Evolutionary conservation across 2,329 filamentous ascomycete species (phyloP).

Genomic region (Pezicula radicicola): DNA sequence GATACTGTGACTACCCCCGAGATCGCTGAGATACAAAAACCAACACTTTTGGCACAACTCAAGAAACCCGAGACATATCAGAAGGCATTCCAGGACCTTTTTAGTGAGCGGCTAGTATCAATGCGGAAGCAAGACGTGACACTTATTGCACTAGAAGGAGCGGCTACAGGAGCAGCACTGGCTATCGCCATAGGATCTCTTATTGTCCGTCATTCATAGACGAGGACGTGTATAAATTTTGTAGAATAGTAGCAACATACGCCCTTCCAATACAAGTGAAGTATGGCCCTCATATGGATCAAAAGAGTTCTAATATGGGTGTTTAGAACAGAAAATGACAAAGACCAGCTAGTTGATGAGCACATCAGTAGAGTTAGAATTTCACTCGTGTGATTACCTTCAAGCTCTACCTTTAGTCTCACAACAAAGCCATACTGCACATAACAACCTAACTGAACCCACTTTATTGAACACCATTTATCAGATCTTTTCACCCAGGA

Average conservation of each 20-base stretch:
- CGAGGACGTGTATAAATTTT: constrained; percentile 13
- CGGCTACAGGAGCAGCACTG: constrained; percentile 61
- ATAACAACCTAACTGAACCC: too few species aligned
- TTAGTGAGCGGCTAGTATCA: constrained; percentile 61
- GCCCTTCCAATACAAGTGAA: too few species aligned
- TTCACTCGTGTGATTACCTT: too few species aligned
- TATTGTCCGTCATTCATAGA: constrained; percentile 23
- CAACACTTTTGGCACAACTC: constrained; percentile 10
- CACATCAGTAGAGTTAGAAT: too few species aligned
- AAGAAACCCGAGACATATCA: constrained; percentile 39
- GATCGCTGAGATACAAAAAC: constrained; percentile 16
- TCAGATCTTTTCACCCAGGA: too few species aligned
- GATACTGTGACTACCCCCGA: constrained; percentile 17
- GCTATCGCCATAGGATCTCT: constrained; percentile 38
- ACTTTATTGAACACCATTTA: too few species aligned
- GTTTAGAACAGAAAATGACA: too few species aligned
- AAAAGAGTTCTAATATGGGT: too few species aligned
- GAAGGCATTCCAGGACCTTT: constrained; percentile 52
- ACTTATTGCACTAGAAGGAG: constrained; percentile 65
- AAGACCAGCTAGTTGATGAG: too few species aligned
- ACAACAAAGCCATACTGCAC: too few species aligned
- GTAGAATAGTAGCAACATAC: constrained; percentile 12
- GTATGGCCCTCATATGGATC: too few species aligned
- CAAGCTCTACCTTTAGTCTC: too few species aligned
- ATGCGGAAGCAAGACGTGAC: constrained; percentile 69